phyloP scores from a whole-genome alignment of 2,329 filamentous ascomycete genomes.

The Myriosclerotinia duriaeana region DNA sequence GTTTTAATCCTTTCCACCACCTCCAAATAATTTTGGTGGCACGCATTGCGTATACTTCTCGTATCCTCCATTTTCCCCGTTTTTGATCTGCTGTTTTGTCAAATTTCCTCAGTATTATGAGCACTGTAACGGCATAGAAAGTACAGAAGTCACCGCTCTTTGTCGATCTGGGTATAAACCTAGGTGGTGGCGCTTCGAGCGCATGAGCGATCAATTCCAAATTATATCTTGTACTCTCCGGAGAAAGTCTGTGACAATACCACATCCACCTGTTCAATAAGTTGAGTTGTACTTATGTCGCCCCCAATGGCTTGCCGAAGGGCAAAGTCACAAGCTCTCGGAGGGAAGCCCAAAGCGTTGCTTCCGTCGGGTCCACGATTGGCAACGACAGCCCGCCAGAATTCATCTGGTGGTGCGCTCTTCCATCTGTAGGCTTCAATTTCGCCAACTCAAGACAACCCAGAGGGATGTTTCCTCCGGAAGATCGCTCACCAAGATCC shows the following conservation, averaged over 20 bases:
- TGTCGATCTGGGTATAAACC: conserved; percentile 22
- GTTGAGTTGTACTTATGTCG: conserved; percentile 4
- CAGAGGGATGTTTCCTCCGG: not conserved
- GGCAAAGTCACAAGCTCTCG: conserved; percentile 22
- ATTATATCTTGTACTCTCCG: conserved; percentile 23
- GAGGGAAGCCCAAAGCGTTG: conserved; percentile 23
- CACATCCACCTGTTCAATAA: conserved; percentile 14
- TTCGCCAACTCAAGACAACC: not conserved
- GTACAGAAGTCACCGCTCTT: conserved; percentile 25
- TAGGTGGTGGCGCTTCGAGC: not conserved
- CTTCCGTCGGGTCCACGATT: conserved; percentile 25
- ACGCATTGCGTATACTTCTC: not conserved
- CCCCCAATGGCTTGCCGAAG: not conserved
- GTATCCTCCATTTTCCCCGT: not conserved
- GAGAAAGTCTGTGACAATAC: conserved; percentile 26
- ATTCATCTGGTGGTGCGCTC: conserved; percentile 9
- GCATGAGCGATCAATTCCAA: not conserved
- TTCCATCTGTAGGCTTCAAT: not conserved
- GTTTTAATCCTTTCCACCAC: not conserved
- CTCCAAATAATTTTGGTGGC: not conserved
- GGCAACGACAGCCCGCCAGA: conserved; percentile 29
- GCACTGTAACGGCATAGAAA: conserved; percentile 27
- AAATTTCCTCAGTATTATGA: conserved; percentile 19
- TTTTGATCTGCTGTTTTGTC: not conserved
- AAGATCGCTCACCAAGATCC: not conserved